These are phyloP conservation scores for Salix purpurea DNA, from an alignment of 345 rosid genomes.

Conservation along the genomic window DNA sequence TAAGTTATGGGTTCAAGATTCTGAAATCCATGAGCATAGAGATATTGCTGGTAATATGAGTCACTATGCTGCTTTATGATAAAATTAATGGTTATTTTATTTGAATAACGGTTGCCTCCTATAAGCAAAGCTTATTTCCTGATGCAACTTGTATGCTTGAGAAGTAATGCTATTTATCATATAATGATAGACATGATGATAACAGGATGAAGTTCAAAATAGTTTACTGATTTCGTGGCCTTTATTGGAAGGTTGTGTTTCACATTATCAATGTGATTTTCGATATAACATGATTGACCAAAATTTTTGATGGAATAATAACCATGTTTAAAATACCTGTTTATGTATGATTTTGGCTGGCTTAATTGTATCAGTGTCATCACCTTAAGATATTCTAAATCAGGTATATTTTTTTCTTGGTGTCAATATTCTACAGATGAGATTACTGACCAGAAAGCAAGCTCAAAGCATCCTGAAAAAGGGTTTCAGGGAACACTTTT, in stretches of 20 bases:
- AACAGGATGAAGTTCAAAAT: background rate
- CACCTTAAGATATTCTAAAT: background rate
- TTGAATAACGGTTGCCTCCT: background rate
- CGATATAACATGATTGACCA: background rate
- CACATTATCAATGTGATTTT: background rate
- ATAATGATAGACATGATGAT: background rate
- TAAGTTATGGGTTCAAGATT: constrained; percentile 94
- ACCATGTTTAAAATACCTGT: background rate
- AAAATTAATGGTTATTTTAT: constrained; percentile 4
- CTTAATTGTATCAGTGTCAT: background rate
- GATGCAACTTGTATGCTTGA: background rate
- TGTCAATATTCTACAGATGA: constrained; percentile 54
- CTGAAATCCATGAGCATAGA: constrained; percentile 87
- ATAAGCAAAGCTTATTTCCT: background rate
- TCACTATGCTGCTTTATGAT: background rate
- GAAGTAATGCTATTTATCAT: background rate
- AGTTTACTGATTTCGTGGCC: background rate
- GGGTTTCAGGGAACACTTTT: constrained; percentile 91
- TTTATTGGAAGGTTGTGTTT: background rate
- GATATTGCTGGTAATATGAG: constrained; percentile 83
- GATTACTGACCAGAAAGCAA: constrained; percentile 60
- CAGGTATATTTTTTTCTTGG: background rate
- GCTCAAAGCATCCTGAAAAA: constrained; percentile 55
- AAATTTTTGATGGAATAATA: background rate
- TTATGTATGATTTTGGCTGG: background rate